phyloP scores from a whole-genome alignment of 306 rosid genomes.

The Rubus parviflorus region DNA sequence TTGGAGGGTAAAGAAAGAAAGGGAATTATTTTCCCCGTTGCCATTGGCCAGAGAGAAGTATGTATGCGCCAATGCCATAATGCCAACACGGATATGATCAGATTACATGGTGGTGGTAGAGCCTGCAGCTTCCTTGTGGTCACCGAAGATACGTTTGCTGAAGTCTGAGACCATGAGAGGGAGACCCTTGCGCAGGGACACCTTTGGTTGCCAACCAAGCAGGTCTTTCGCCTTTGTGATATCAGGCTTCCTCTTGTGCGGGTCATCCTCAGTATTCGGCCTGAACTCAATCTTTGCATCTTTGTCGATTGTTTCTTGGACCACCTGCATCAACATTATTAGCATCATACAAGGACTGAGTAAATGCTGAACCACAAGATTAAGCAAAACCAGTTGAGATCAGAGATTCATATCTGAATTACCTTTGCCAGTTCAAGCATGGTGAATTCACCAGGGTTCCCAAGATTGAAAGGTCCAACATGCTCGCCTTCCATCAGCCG shows the following conservation, averaged over 20 bases:
- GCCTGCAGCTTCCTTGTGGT: constrained; percentile 64
- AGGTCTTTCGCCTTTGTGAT: constrained; percentile 75
- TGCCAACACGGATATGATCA: constrained; percentile 1
- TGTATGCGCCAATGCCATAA: constrained; percentile 2
- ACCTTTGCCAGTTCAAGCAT: constrained; percentile 99
- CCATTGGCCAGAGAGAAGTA: constrained; percentile 4
- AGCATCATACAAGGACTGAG: background rate
- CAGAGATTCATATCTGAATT: background rate
- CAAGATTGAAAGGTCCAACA: constrained; percentile 97
- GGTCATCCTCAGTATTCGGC: constrained; percentile 94
- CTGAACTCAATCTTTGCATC: constrained; percentile 88
- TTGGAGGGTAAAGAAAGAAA: constrained; percentile 15
- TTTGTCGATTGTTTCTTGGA: constrained; percentile 93
- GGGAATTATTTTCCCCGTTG: constrained; percentile 24
- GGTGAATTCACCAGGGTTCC: constrained; percentile 98
- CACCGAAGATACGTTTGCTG: constrained; percentile 90
- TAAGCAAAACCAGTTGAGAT: background rate
- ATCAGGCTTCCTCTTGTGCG: constrained; percentile 98
- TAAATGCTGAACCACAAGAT: background rate
- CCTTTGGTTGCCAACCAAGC: constrained; percentile 95
- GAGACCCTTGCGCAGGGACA: constrained; percentile 81
- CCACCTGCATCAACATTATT: constrained; percentile 56
- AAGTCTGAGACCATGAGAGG: constrained; percentile 95
- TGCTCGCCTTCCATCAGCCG: constrained; percentile 99
- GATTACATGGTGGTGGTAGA: constrained; percentile 38